Conservation (phyloP, 108 stramenopile genomes). For the Cyclotella kingstonii region DNA sequence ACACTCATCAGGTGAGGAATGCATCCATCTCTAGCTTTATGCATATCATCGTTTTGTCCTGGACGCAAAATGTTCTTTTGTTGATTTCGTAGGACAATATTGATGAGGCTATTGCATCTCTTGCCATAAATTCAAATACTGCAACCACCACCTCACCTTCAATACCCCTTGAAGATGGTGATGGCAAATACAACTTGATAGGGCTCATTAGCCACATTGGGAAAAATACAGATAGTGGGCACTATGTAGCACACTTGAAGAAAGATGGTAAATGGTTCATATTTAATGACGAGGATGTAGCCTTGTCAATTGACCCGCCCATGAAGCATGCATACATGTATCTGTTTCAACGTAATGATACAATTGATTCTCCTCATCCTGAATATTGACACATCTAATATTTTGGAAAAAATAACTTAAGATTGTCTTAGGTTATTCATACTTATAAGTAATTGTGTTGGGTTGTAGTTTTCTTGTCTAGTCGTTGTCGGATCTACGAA, state of each 20-base stretch:
- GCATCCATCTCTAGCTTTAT: background rate
- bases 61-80: background rate
- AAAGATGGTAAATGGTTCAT: slow-evolving; percentile 95
- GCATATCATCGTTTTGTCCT: background rate
- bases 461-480: slow-evolving; percentile 57
- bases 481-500: slow-evolving; percentile 67
- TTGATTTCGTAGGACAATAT: slow-evolving; percentile 60
- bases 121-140: slow-evolving; percentile 38
- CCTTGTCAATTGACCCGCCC: slow-evolving; percentile 83
- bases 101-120: slow-evolving; percentile 82
- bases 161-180: slow-evolving; percentile 69
- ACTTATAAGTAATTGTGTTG: slow-evolving; percentile 57
- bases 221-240: slow-evolving; percentile 94
- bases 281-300: slow-evolving; percentile 98
- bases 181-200: slow-evolving; percentile 87
- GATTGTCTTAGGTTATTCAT: slow-evolving; percentile 39
- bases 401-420: slow-evolving; percentile 9
- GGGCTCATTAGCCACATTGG: slow-evolving; percentile 98
- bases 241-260: slow-evolving; percentile 97
- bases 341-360: slow-evolving; percentile 75
- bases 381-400: slow-evolving; percentile 25
- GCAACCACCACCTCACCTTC: slow-evolving; percentile 20
- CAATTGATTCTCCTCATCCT: slow-evolving; percentile 35
- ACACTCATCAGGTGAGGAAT: slow-evolving; percentile 81
- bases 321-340: slow-evolving; percentile 89